phyloP scores from a whole-genome alignment of 345 rosid genomes.

The Populus simonii region DNA sequence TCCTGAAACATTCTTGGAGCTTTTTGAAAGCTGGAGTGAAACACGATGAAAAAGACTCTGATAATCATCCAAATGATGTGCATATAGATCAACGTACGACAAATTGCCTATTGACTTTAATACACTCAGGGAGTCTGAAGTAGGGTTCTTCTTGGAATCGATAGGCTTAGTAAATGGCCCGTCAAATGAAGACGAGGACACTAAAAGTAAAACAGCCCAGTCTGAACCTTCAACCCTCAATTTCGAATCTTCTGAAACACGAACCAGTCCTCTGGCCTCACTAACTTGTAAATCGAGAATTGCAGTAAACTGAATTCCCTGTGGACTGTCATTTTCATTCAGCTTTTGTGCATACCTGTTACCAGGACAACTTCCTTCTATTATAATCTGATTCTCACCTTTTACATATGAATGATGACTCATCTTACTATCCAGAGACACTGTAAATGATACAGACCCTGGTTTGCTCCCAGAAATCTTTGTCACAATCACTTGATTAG shows the following conservation, averaged over 20 bases:
- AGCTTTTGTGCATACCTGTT: conserved; percentile 54
- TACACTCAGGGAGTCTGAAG: conserved; percentile 39
- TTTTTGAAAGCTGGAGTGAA: conserved; percentile 52
- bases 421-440: conserved; percentile 59
- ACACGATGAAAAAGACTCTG: conserved; percentile 43
- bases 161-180: conserved; percentile 69
- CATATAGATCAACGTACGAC: conserved; percentile 47
- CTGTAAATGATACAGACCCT: conserved; percentile 63
- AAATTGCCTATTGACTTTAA: conserved; percentile 44
- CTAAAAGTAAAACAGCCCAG: conserved; percentile 64
- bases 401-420: conserved; percentile 47
- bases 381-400: conserved; percentile 48
- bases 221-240: conserved; percentile 69
- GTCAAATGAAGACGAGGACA: conserved; percentile 76
- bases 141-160: conserved; percentile 69
- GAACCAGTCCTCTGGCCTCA: conserved; percentile 43
- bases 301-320: conserved; percentile 70
- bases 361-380: conserved; percentile 74
- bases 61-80: not conserved
- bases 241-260: conserved; percentile 50
- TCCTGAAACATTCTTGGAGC: conserved; percentile 24
- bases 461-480: conserved; percentile 62
- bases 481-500: conserved; percentile 67
- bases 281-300: conserved; percentile 69
- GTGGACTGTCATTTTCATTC: conserved; percentile 38